These are phyloP conservation scores for Aspergillus oerlinghausenensis DNA, from an alignment of 2,329 filamentous ascomycete genomes.

Conservation along the genomic window DNA sequence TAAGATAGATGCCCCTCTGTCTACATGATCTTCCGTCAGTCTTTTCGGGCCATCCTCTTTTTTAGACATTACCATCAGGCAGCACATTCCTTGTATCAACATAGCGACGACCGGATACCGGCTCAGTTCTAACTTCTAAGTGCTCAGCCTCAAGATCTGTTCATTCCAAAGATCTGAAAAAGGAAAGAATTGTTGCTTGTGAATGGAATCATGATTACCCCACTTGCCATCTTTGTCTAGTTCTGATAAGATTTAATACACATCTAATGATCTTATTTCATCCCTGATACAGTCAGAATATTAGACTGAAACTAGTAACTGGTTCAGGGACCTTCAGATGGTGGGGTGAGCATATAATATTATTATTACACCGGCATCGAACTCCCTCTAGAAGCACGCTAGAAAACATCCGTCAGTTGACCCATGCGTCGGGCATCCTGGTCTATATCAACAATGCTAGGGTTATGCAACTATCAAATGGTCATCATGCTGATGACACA, in stretches of 20 bases:
- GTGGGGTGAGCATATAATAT: conserved; percentile 2
- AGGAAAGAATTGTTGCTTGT: background rate
- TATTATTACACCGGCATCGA: conserved; percentile 9
- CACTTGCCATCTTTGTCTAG: background rate
- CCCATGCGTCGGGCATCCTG: background rate
- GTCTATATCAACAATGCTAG: background rate
- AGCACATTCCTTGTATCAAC: background rate
- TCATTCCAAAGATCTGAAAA: background rate
- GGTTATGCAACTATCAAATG: background rate
- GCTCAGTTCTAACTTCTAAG: background rate
- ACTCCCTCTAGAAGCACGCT: conserved; percentile 17
- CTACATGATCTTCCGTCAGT: background rate
- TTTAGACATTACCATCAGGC: background rate
- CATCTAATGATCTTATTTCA: background rate
- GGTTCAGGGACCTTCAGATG: background rate
- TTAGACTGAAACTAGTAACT: background rate
- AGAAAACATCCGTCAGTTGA: conserved; percentile 11
- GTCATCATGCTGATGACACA: background rate
- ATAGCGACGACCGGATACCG: too few relatives aligned
- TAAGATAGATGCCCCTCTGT: background rate
- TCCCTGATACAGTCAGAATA: background rate
- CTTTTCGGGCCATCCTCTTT: background rate
- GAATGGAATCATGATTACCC: background rate
- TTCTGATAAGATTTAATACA: background rate
- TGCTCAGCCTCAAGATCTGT: background rate